Evolutionary conservation across 345 rosid species (phyloP).

Genomic region (Gossypium ekmanianum): DNA sequence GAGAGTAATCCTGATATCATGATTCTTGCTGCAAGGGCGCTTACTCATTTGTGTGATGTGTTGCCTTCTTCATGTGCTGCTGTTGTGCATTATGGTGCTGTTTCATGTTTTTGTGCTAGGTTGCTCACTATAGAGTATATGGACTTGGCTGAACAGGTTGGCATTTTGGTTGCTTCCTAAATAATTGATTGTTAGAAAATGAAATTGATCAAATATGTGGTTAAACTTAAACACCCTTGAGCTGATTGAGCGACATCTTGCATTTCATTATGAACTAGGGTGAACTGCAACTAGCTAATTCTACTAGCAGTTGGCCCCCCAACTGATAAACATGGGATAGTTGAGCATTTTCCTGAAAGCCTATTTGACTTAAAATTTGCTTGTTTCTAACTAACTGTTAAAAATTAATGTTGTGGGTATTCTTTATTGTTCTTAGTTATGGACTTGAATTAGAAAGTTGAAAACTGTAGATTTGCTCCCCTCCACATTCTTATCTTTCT

Average conservation of each 20-base stretch:
- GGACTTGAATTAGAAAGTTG: not conserved
- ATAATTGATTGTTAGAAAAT: not conserved
- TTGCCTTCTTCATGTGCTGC: conserved; percentile 98
- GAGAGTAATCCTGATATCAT: conserved; percentile 98
- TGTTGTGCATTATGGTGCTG: conserved; percentile 96
- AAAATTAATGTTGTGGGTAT: not conserved
- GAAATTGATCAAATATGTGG: not conserved
- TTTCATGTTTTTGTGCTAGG: conserved; percentile 85
- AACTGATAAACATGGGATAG: not conserved
- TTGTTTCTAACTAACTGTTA: not conserved
- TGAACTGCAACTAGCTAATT: not conserved
- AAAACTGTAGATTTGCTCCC: not conserved
- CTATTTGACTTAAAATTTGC: not conserved
- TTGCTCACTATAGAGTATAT: conserved; percentile 94
- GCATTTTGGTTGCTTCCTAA: conserved; percentile 1
- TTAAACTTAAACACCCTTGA: not conserved
- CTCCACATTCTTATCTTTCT: not conserved
- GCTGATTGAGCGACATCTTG: not conserved
- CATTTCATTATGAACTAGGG: not conserved
- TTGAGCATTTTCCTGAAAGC: not conserved
- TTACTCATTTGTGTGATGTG: conserved; percentile 93
- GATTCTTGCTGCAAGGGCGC: conserved; percentile 98
- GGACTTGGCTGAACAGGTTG: conserved; percentile 99
- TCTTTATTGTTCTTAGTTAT: not conserved
- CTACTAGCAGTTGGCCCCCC: not conserved